A percentile compares a stretch with the other conserved stretches of the same genome.
These are phyloP conservation scores for Fusarium beomiforme DNA, from an alignment of 2,329 filamentous ascomycete species.

Conservation along the genomic window DNA sequence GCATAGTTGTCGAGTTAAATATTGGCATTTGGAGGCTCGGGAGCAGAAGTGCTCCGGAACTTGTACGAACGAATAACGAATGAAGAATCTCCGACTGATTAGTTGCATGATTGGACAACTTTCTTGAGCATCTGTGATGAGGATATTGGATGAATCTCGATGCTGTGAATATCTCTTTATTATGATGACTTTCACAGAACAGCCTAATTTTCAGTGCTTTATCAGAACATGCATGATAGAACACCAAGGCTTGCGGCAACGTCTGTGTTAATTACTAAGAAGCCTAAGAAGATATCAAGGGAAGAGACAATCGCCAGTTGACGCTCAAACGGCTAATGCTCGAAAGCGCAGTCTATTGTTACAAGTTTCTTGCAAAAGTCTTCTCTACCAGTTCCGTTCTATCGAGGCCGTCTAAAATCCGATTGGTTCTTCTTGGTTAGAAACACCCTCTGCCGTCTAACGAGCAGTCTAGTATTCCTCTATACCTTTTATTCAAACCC, in stretches of 20 bases:
- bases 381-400: too few relatives aligned
- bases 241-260: fast-evolving
- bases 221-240: not conserved
- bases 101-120: not conserved
- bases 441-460: too few relatives aligned
- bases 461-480: too few relatives aligned
- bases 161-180: too few relatives aligned
- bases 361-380: not conserved
- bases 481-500: too few relatives aligned
- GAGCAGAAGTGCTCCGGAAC: slow-evolving; percentile 4
- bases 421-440: too few relatives aligned
- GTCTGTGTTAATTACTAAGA: not conserved
- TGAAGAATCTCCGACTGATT: slow-evolving; percentile 17
- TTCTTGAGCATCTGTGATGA: not conserved
- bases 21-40: slow-evolving; percentile 17
- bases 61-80: slow-evolving; percentile 38
- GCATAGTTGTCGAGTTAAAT: slow-evolving; percentile 30
- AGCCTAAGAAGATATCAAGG: fast-evolving
- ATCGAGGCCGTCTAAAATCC: too few relatives aligned
- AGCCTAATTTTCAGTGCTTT: not conserved
- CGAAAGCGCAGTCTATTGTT: not conserved
- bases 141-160: not conserved
- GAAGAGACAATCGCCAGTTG: fast-evolving
- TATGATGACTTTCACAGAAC: not conserved
- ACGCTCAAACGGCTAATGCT: not conserved